Conservation (phyloP, 2,329 filamentous ascomycete species). For the Claviceps sp. region DNA sequence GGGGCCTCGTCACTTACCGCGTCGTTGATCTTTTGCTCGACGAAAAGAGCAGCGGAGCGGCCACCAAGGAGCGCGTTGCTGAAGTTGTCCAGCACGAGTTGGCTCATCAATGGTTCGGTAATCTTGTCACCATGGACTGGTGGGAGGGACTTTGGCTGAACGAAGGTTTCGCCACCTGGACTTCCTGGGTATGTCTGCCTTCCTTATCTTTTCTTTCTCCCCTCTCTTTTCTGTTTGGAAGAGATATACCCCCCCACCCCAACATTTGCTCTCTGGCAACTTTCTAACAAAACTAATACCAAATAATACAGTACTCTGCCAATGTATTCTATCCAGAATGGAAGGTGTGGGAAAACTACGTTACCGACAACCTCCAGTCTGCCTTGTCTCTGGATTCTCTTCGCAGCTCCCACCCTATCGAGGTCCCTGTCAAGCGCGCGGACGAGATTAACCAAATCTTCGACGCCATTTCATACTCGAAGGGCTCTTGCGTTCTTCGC, state of each 20-base stretch:
- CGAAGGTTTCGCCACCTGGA: constrained; percentile 62
- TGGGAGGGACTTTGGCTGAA: constrained; percentile 98
- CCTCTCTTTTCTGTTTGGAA: not conserved
- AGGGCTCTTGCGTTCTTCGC: constrained; percentile 86
- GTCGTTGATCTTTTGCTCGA: constrained; percentile 74
- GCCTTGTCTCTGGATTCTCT: constrained; percentile 81
- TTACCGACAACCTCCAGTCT: constrained; percentile 81
- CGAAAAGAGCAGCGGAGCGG: constrained; percentile 79
- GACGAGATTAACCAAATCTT: constrained; percentile 98
- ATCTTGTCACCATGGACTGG: constrained; percentile 96
- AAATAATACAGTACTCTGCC: constrained; percentile 52
- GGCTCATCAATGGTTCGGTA: constrained; percentile 97
- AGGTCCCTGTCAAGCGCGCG: constrained; percentile 88
- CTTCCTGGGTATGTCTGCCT: constrained; percentile 17
- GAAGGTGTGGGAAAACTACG: constrained; percentile 95
- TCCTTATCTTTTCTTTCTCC: not conserved
- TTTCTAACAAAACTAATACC: not conserved
- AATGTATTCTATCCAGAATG: constrained; percentile 94
- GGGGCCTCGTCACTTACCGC: constrained; percentile 90
- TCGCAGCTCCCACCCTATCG: constrained; percentile 89
- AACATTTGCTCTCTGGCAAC: not conserved
- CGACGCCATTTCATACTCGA: constrained; percentile 93
- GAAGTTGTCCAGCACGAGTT: constrained; percentile 95
- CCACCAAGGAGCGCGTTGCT: constrained; percentile 82
- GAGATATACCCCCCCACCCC: no score